Percentiles rank a stretch among this genome's conserved stretches.
Conservation (phyloP, 202 grass and related monocot species). For the Panicum virgatum region DNA sequence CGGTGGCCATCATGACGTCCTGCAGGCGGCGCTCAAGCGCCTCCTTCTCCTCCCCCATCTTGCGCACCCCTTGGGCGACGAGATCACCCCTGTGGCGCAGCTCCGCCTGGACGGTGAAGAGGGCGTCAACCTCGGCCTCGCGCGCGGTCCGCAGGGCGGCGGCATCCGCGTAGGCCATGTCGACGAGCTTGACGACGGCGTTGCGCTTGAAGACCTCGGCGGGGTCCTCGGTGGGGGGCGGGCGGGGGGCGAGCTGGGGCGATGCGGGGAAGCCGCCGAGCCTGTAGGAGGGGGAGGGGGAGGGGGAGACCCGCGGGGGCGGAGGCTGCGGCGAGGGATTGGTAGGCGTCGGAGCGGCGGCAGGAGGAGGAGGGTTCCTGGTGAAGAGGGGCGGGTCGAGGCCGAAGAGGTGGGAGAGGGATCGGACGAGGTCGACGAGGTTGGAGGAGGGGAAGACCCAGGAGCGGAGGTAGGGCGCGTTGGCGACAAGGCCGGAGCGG, state of each 20-base stretch:
- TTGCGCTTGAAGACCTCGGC: constrained; percentile 85
- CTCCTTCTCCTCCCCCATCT: constrained; percentile 79
- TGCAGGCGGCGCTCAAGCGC: constrained; percentile 80
- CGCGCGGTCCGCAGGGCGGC: constrained; percentile 40
- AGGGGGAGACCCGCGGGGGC: constrained; percentile 9
- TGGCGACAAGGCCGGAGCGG: constrained; percentile 71
- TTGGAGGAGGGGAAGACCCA: constrained; percentile 96
- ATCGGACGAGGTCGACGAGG: constrained; percentile 80
- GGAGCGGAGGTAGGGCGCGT: constrained; percentile 68
- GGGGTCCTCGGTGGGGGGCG: constrained; percentile 58
- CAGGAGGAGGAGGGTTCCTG: constrained; percentile 37
- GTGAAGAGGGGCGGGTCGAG: constrained; percentile 89
- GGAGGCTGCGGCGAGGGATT: not conserved
- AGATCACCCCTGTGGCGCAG: constrained; percentile 60
- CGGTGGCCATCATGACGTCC: constrained; percentile 72
- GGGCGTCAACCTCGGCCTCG: constrained; percentile 67
- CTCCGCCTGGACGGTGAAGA: constrained; percentile 77
- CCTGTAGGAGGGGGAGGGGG: constrained; percentile 43
- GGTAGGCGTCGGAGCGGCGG: not conserved
- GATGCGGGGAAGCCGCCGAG: constrained; percentile 38
- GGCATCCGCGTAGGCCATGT: constrained; percentile 52
- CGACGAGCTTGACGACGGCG: constrained; percentile 68
- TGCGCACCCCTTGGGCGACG: constrained; percentile 51
- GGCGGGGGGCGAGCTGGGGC: constrained; percentile 45
- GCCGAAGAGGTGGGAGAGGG: constrained; percentile 81